phyloP scores from a whole-genome alignment of 805 yeast species.

The Starmerella floricola region DNA sequence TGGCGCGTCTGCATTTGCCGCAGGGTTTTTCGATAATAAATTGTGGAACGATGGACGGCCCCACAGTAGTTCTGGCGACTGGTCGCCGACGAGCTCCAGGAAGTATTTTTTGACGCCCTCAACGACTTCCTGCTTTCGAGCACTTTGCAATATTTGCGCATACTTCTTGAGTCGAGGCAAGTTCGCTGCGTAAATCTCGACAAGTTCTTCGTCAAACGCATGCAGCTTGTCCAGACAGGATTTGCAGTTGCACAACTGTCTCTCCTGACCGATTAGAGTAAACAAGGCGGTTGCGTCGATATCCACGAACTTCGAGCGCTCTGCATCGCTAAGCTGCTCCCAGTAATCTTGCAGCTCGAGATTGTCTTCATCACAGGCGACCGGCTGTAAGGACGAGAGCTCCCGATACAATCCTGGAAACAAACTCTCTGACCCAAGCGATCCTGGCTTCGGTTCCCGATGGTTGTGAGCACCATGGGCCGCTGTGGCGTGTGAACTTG shows the following conservation, averaged over 20 bases:
- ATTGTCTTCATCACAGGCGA: too few relatives aligned
- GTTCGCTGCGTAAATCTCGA: slow-evolving; percentile 56
- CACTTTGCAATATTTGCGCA: background rate
- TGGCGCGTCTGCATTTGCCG: too few relatives aligned
- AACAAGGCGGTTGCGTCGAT: slow-evolving; percentile 61
- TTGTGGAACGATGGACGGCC: background rate
- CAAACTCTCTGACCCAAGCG: too few relatives aligned
- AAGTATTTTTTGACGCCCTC: background rate
- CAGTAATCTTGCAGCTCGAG: slow-evolving; percentile 41
- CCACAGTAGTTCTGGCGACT: background rate
- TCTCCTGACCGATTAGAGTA: slow-evolving; percentile 48
- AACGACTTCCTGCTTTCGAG: too few relatives aligned
- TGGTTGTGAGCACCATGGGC: too few relatives aligned
- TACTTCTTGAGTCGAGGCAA: slow-evolving; percentile 25
- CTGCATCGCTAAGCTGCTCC: slow-evolving; percentile 49
- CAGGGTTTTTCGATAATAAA: too few relatives aligned
- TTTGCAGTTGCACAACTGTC: slow-evolving; percentile 52
- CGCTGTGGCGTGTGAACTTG: too few relatives aligned
- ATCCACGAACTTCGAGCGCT: slow-evolving; percentile 48
- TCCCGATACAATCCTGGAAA: too few relatives aligned
- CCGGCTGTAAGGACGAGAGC: too few relatives aligned
- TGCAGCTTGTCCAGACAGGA: slow-evolving; percentile 65
- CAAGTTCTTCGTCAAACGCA: slow-evolving; percentile 66
- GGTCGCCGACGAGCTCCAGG: background rate
- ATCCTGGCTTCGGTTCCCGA: too few relatives aligned